Percentiles rank a stretch among this genome's conserved stretches.
Evolutionary conservation across 305 asterid species (phyloP).

Genomic region (Fraxinus albicans): DNA sequence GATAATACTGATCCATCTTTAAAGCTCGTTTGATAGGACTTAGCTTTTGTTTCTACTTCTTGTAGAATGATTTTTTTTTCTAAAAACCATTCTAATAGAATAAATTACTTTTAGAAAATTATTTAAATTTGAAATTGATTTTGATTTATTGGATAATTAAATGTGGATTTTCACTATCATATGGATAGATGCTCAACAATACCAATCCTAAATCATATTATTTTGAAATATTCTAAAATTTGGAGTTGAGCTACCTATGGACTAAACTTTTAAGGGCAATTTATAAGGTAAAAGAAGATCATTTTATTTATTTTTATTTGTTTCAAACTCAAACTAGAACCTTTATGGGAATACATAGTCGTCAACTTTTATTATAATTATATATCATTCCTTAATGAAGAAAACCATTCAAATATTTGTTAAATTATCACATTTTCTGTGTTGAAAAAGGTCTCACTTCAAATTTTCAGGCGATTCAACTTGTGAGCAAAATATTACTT

Average conservation of each 20-base stretch:
- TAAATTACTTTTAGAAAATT: too few relatives aligned
- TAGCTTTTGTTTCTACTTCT: conserved; percentile 27
- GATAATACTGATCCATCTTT: background rate
- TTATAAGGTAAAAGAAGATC: background rate
- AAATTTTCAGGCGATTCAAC: background rate
- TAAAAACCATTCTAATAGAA: too few relatives aligned
- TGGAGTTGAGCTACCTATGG: background rate
- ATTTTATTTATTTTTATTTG: too few relatives aligned
- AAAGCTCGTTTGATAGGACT: background rate
- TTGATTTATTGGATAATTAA: background rate
- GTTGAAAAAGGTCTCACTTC: background rate
- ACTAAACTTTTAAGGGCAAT: background rate
- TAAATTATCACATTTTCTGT: background rate
- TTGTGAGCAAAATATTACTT: background rate
- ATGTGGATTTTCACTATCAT: background rate
- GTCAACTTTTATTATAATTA: background rate
- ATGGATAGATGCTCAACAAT: background rate
- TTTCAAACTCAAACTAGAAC: background rate
- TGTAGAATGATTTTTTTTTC: too few relatives aligned
- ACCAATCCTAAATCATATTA: too few relatives aligned
- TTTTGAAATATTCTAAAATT: background rate
- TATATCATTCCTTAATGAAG: background rate
- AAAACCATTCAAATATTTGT: background rate
- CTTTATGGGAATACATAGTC: background rate
- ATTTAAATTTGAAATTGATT: background rate